A percentile compares a stretch with the other conserved stretches of the same genome.
Evolutionary conservation across 192 early-diverging fungal genomes (phyloP).

Genomic region (Phlyctochytrium bullatum): DNA sequence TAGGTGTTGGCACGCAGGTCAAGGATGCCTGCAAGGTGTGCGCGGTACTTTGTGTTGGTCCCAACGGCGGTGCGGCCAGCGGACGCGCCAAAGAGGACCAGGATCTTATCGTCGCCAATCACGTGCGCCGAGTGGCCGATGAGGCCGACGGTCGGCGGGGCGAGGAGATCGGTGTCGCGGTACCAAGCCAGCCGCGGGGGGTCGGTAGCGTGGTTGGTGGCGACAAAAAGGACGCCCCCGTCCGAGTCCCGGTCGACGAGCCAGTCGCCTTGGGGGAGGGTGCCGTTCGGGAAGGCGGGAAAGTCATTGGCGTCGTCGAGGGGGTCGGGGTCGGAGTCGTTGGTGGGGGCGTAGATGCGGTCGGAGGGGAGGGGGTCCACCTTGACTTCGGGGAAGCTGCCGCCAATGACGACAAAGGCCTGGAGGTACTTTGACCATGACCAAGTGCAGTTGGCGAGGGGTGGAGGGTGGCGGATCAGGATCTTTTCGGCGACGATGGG

Average conservation of each 20-base stretch:
- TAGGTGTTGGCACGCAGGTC: background rate
- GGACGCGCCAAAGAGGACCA: background rate
- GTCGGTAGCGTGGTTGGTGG: background rate
- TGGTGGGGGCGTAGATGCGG: too few relatives aligned
- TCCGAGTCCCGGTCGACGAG: background rate
- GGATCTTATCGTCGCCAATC: background rate
- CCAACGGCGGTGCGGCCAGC: background rate
- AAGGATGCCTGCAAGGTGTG: background rate
- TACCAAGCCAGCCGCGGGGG: background rate
- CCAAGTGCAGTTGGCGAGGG: background rate
- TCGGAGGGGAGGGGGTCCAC: too few relatives aligned
- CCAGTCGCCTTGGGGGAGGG: background rate
- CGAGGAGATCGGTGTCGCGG: background rate
- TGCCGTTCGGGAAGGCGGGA: background rate
- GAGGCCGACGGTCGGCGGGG: background rate
- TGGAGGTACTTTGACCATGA: background rate
- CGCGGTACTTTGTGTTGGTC: background rate
- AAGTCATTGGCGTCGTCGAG: background rate
- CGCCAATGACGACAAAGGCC: background rate
- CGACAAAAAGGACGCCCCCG: background rate
- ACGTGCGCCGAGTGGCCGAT: background rate
- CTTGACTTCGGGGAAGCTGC: background rate
- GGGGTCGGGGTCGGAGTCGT: background rate
- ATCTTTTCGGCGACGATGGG: conserved; percentile 1
- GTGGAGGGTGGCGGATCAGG: background rate